Evolutionary conservation across 495 filamentous ascomycete species (phyloP).

Genomic region (Hypomontagnella submonticulosa): DNA sequence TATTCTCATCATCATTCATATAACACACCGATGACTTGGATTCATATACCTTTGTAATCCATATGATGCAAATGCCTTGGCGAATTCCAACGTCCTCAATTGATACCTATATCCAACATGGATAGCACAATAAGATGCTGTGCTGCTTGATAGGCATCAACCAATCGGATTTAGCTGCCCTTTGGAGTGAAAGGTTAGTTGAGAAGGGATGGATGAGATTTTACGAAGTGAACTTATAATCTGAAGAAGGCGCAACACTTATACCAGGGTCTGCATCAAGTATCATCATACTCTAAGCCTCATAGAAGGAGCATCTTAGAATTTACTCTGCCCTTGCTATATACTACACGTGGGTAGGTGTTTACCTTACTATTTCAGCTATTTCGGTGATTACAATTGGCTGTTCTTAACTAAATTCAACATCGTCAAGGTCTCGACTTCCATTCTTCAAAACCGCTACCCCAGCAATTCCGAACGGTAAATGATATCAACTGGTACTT

Average conservation of each 20-base stretch:
- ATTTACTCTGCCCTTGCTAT: too few species aligned
- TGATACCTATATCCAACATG: background rate
- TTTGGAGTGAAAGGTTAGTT: slow-evolving; percentile 1
- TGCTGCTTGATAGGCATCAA: background rate
- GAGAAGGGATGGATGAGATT: too few species aligned
- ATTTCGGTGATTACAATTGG: background rate
- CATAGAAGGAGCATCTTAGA: background rate
- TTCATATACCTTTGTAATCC: background rate
- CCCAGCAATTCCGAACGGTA: slow-evolving; percentile 12
- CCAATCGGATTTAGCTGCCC: background rate
- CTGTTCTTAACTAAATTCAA: slow-evolving; percentile 4
- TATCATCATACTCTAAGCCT: background rate
- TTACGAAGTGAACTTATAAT: background rate
- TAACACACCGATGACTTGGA: background rate
- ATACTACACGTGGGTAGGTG: background rate
- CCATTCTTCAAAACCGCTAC: slow-evolving; percentile 7
- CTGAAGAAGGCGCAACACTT: slow-evolving; percentile 1
- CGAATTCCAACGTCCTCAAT: background rate
- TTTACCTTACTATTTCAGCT: background rate
- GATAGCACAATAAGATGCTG: background rate
- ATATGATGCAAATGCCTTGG: background rate
- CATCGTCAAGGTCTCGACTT: slow-evolving; percentile 29
- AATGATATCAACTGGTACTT: too few species aligned
- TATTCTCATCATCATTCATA: too few species aligned
- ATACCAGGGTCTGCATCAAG: background rate